Evolutionary conservation across 176 grass and related monocot species (phyloP).

Genomic region (Avena insularis): DNA sequence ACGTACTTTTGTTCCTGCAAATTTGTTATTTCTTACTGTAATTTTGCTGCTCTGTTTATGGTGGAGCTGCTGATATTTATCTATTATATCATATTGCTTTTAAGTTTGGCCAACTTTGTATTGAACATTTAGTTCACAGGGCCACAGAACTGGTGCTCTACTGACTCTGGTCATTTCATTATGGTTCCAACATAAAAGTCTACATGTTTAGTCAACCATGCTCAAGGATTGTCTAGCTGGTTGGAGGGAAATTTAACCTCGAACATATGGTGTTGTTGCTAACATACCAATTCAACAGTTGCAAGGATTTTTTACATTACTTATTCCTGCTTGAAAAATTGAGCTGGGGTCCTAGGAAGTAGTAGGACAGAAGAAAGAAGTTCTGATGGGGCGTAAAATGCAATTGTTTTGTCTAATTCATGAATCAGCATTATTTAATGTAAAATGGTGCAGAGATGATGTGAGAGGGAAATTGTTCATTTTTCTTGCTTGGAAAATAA

Average conservation of each 20-base stretch:
- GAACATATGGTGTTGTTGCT: not conserved
- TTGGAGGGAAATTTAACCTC: not conserved
- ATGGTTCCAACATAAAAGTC: conserved; percentile 14
- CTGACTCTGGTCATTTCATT: not conserved
- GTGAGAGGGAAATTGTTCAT: no score
- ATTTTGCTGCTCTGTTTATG: not conserved
- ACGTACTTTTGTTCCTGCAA: no score
- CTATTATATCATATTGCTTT: not conserved
- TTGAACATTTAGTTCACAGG: not conserved
- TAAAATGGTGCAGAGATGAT: no score
- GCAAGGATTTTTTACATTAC: not conserved
- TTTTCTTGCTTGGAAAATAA: no score
- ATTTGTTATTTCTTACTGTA: not conserved
- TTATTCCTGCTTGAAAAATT: not conserved
- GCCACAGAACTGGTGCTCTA: not conserved
- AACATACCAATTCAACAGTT: not conserved
- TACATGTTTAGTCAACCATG: not conserved
- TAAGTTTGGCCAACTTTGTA: not conserved
- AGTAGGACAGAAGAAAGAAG: not conserved
- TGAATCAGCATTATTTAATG: no score
- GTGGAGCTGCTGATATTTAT: not conserved
- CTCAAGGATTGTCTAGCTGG: not conserved
- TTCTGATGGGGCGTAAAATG: not conserved
- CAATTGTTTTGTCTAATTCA: not conserved
- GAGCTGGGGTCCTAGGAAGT: not conserved